These are phyloP conservation scores for Quercus berberidifolia DNA, from an alignment of 306 rosid genomes.

Conservation along the genomic window DNA sequence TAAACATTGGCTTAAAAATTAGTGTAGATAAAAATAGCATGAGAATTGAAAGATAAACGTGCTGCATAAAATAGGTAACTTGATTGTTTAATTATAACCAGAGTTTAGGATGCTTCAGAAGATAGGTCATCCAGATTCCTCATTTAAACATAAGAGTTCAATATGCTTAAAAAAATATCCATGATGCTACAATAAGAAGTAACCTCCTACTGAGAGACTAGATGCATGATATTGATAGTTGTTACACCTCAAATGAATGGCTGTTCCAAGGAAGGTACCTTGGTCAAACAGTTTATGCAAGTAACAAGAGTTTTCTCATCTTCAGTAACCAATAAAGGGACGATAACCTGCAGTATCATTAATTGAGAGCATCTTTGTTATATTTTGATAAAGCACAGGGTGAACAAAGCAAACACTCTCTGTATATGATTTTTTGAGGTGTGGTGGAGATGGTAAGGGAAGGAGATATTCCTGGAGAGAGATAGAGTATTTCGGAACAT, in stretches of 20 bases:
- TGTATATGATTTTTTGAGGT: not conserved
- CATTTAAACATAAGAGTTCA: not conserved
- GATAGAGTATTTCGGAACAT: slow-evolving; percentile 21
- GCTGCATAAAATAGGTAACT: not conserved
- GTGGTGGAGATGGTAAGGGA: not conserved
- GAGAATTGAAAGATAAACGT: not conserved
- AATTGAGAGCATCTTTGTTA: slow-evolving; percentile 1
- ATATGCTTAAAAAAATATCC: not conserved
- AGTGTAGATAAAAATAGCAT: not conserved
- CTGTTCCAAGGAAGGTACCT: slow-evolving; percentile 46
- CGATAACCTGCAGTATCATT: slow-evolving; percentile 71
- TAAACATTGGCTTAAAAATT: slow-evolving; percentile 1
- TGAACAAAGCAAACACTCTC: slow-evolving; percentile 7
- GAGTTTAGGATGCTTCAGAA: not conserved
- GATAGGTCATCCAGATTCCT: too few species aligned
- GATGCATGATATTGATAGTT: not conserved
- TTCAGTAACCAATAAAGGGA: slow-evolving; percentile 82
- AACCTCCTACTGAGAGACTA: not conserved
- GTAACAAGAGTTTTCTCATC: slow-evolving; percentile 96
- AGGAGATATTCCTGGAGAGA: not conserved
- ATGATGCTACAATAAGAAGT: not conserved
- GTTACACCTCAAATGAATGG: slow-evolving; percentile 9
- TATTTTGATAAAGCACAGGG: not conserved
- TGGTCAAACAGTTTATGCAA: slow-evolving; percentile 85
- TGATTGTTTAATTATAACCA: not conserved